A percentile compares a stretch with the other conserved stretches of the same genome.
Evolutionary conservation across 208 protist genomes (phyloP).

Genomic region (Crithidia expoeki): DNA sequence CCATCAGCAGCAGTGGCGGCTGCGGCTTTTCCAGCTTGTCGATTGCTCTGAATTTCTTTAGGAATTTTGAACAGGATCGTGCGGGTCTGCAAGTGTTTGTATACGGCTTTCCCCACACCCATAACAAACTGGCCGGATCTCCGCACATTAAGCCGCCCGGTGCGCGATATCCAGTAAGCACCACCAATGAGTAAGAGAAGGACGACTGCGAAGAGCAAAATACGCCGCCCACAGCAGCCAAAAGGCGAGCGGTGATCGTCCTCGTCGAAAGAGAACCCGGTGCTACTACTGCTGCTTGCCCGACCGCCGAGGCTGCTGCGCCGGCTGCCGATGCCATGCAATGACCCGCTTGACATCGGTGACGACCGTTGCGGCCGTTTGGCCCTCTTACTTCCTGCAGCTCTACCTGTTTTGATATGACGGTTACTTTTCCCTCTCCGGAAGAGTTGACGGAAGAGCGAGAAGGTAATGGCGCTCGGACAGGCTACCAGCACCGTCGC

Average conservation of each 20-base stretch:
- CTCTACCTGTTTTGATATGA: no score
- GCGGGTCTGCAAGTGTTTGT: constrained; percentile 16
- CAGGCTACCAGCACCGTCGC: constrained; percentile 25
- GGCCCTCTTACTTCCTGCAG: not conserved
- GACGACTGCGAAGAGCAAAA: constrained; percentile 6
- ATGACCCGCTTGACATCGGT: not conserved
- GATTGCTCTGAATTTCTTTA: constrained; percentile 13
- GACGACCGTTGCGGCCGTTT: not conserved
- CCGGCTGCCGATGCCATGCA: not conserved
- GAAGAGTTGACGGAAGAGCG: constrained; percentile 9
- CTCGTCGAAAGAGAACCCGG: not conserved
- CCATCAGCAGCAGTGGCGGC: not conserved
- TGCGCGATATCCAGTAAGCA: constrained; percentile 14
- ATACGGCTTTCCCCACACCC: not conserved
- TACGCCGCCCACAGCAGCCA: not conserved
- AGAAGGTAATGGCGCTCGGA: constrained; percentile 3
- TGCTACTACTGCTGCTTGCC: not conserved
- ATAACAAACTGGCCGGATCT: not conserved
- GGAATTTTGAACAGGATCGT: constrained; percentile 19
- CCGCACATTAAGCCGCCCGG: not conserved
- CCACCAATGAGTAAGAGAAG: constrained; percentile 3
- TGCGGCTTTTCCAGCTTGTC: not conserved
- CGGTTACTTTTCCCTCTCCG: not conserved
- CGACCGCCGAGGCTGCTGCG: constrained; percentile 5
- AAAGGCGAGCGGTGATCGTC: not conserved